Evolutionary conservation across 768 basidiomycete genomes (phyloP).

Genomic region (Lactarius sp.): DNA sequence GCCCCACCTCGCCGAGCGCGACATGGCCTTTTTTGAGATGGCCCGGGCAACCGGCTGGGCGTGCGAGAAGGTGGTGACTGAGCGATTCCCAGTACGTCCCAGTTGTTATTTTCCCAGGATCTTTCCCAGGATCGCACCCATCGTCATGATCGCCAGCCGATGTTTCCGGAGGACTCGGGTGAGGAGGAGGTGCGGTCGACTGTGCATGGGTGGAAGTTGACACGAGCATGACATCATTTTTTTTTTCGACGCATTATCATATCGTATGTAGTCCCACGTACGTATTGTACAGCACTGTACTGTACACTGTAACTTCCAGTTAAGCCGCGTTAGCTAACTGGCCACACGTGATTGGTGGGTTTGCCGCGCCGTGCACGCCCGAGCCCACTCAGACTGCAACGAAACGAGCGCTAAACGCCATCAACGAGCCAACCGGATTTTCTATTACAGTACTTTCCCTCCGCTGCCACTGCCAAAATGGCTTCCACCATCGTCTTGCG

Average conservation of each 20-base stretch:
- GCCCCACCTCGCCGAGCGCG: conserved; percentile 75
- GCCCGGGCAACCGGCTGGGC: conserved; percentile 63
- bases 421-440: not conserved
- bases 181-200: conserved; percentile 71
- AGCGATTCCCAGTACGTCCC: conserved; percentile 53
- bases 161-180: conserved; percentile 88
- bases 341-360: not conserved
- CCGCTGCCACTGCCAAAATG: not conserved
- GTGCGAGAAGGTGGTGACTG: conserved; percentile 63
- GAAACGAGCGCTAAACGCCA: not conserved
- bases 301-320: too few species aligned
- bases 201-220: conserved; percentile 80
- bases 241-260: too few species aligned
- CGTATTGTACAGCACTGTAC: too few species aligned
- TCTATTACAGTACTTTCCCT: too few species aligned
- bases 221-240: conserved; percentile 18
- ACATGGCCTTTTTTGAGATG: conserved; percentile 75
- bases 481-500: conserved; percentile 4
- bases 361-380: too few species aligned
- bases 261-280: too few species aligned
- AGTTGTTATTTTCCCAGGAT: not conserved
- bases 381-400: not conserved
- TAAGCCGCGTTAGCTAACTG: too few species aligned
- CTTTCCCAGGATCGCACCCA: not conserved
- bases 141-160: conserved; percentile 46